Conservation (phyloP, 2,329 filamentous ascomycete species). For the Talaromyces sp. region DNA sequence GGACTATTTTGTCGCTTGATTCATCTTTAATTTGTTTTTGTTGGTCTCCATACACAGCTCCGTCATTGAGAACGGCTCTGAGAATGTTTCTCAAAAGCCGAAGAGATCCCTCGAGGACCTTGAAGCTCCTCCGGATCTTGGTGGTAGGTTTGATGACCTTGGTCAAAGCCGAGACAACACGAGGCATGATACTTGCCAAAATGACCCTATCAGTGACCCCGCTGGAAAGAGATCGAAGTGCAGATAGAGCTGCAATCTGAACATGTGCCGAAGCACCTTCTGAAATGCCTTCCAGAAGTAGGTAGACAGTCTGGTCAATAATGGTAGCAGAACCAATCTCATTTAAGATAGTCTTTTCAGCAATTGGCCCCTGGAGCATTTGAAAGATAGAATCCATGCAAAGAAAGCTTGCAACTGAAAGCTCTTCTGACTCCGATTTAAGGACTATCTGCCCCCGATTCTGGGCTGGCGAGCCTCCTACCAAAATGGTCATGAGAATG, state of each 20-base stretch:
- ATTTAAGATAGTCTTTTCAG: constrained; percentile 44
- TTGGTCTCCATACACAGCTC: constrained; percentile 23
- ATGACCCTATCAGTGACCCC: constrained; percentile 69
- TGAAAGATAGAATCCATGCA: constrained; percentile 65
- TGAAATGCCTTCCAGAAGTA: constrained; percentile 70
- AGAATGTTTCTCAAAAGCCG: constrained; percentile 53
- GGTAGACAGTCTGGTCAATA: constrained; percentile 75
- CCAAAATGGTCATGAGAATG: constrained; percentile 76
- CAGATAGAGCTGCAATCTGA: constrained; percentile 65
- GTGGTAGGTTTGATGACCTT: constrained; percentile 68
- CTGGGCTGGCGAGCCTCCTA: constrained; percentile 66
- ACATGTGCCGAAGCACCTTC: constrained; percentile 63
- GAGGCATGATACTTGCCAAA: constrained; percentile 80
- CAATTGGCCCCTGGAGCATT: constrained; percentile 50
- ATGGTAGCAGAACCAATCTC: constrained; percentile 64
- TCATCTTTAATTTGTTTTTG: constrained; percentile 24
- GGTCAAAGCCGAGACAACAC: constrained; percentile 76
- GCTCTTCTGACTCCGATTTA: constrained; percentile 61
- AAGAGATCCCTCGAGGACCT: constrained; percentile 62
- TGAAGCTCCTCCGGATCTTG: constrained; percentile 57
- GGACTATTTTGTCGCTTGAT: constrained; percentile 37
- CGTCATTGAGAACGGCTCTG: constrained; percentile 46
- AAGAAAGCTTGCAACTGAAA: constrained; percentile 65
- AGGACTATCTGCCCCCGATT: constrained; percentile 26
- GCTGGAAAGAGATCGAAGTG: constrained; percentile 59